phyloP scores from a whole-genome alignment of 495 filamentous ascomycete species.

The Hypoxylon cercidicola region DNA sequence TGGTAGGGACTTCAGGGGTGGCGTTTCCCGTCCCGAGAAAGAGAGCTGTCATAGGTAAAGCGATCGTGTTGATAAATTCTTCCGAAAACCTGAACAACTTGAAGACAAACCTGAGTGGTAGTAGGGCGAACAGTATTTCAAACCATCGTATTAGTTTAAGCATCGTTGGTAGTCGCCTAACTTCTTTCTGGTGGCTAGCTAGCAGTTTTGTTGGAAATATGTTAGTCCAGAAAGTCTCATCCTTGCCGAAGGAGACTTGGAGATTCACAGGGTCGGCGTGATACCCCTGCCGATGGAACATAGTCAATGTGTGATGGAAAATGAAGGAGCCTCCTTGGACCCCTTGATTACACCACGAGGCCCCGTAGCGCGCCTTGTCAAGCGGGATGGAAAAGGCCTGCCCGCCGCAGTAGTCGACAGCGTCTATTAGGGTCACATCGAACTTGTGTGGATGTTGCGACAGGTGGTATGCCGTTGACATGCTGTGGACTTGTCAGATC shows the following conservation, averaged over 20 bases:
- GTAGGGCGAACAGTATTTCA: conserved; percentile 74
- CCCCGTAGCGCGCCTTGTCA: conserved; percentile 72
- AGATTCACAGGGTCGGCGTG: conserved; percentile 75
- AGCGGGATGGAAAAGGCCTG: conserved; percentile 83
- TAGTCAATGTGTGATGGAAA: conserved; percentile 84
- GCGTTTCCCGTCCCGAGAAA: conserved; percentile 85
- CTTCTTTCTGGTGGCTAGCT: conserved; percentile 69
- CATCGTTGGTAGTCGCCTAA: conserved; percentile 71
- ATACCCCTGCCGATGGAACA: conserved; percentile 76
- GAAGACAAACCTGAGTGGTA: conserved; percentile 77
- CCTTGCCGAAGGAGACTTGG: conserved; percentile 85
- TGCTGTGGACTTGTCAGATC: conserved; percentile 28
- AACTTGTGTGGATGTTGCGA: conserved; percentile 79
- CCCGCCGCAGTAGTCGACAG: conserved; percentile 74
- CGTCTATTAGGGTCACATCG: conserved; percentile 78
- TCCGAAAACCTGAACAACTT: conserved; percentile 76
- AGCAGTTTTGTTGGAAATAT: conserved; percentile 78
- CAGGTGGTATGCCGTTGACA: conserved; percentile 81
- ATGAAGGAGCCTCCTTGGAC: conserved; percentile 84
- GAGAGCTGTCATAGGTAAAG: conserved; percentile 75
- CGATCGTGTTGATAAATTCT: conserved; percentile 79
- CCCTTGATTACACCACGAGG: conserved; percentile 84
- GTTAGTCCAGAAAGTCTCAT: conserved; percentile 82
- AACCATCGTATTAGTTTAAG: conserved; percentile 75
- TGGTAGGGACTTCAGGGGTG: conserved; percentile 77